phyloP scores from a whole-genome alignment of 345 rosid genomes.

The Bruguiera sexangula region DNA sequence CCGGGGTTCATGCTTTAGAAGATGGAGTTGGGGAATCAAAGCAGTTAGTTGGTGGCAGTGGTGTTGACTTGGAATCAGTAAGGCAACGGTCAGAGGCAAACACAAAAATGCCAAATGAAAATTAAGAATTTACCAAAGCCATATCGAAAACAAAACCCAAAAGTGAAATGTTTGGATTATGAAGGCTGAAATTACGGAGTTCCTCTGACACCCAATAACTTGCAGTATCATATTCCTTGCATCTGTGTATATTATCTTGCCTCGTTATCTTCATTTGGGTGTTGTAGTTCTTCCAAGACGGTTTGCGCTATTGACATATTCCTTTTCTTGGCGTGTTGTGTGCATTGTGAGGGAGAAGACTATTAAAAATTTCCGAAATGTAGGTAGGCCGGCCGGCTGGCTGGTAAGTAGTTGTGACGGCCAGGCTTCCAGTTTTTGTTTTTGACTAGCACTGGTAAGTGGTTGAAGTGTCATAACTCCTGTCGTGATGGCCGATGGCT shows the following conservation, averaged over 20 bases:
- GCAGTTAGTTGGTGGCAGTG: slow-evolving; percentile 14
- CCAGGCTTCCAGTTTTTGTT: too few species aligned
- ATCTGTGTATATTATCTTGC: not conserved
- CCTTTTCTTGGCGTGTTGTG: not conserved
- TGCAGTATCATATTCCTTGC: not conserved
- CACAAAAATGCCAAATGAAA: slow-evolving; percentile 14
- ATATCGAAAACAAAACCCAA: not conserved
- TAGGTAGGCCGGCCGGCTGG: too few species aligned
- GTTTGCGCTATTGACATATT: not conserved
- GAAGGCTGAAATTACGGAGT: slow-evolving; percentile 7
- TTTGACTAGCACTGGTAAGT: too few species aligned
- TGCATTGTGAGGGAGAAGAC: not conserved
- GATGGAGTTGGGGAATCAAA: slow-evolving; percentile 39
- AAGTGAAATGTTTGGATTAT: slow-evolving; percentile 11
- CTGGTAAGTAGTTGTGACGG: too few species aligned
- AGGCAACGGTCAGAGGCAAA: slow-evolving; percentile 17
- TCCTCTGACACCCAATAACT: not conserved
- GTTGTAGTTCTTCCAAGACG: slow-evolving; percentile 2
- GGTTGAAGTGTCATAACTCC: too few species aligned
- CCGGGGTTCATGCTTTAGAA: slow-evolving; percentile 36
- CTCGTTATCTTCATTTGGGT: slow-evolving; percentile 5
- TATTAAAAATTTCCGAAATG: too few species aligned
- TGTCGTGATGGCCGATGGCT: too few species aligned
- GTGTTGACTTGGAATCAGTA: slow-evolving; percentile 18
- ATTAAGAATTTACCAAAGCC: not conserved